Conservation (phyloP, 106 monocot genomes). For the Iris macrosiphon region DNA sequence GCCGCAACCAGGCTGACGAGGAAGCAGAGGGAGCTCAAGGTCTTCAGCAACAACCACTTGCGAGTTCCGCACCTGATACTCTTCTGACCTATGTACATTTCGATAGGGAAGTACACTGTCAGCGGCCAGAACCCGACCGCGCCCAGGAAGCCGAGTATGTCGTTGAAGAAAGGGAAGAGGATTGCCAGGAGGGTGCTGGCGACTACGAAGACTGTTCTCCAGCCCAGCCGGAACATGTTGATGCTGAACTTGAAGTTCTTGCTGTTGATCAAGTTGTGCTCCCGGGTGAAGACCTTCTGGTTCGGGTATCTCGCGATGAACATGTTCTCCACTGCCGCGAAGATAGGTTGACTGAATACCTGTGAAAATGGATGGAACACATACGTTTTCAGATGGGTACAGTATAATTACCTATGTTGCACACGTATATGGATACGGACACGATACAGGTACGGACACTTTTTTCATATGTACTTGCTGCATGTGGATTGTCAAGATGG, state of each 20-base stretch:
- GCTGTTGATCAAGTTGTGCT: not conserved
- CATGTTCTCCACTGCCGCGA: conserved; percentile 10
- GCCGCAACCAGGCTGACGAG: conserved; percentile 23
- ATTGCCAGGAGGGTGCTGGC: conserved; percentile 22
- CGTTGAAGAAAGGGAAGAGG: conserved; percentile 35
- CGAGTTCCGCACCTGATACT: conserved; percentile 4
- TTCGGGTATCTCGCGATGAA: conserved; percentile 13
- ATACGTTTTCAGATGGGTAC: too few species aligned
- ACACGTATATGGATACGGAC: too few species aligned
- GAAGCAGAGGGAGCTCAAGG: conserved; percentile 24
- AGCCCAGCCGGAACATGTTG: conserved; percentile 19
- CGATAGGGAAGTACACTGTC: conserved; percentile 25
- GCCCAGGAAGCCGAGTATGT: conserved; percentile 24
- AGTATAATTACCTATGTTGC: too few species aligned
- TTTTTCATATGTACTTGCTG: too few species aligned
- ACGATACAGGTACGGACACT: too few species aligned
- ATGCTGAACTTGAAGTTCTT: not conserved
- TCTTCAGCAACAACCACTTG: conserved; percentile 13
- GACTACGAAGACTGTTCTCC: conserved; percentile 22
- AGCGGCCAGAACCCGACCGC: conserved; percentile 31
- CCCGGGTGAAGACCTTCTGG: not conserved
- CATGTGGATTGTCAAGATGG: too few species aligned
- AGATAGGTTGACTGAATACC: conserved; percentile 13
- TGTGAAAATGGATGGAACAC: not conserved
- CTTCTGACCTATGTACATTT: conserved; percentile 26